Conservation (phyloP, 371 early-diverging fungal genomes). For the Rhizopus sp. region DNA sequence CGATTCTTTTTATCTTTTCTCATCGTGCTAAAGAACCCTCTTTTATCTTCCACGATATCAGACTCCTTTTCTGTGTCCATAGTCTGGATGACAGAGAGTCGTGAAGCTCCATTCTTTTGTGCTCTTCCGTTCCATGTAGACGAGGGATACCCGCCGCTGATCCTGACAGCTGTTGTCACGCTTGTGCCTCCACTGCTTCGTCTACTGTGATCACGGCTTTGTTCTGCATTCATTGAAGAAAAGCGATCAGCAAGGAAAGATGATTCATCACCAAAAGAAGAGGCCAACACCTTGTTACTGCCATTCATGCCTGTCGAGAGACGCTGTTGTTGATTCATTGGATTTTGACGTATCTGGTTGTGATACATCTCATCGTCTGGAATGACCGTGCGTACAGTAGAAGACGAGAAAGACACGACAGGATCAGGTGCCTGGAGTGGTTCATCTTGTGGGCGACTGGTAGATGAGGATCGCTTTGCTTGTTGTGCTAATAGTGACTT, state of each 20-base stretch:
- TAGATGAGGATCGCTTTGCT: conserved; percentile 11
- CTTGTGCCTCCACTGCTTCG: conserved; percentile 25
- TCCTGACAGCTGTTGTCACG: conserved; percentile 20
- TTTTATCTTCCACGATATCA: conserved; percentile 5
- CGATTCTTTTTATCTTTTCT: conserved; percentile 22
- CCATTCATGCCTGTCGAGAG: conserved; percentile 3
- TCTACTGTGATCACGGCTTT: conserved; percentile 18
- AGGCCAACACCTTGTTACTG: conserved; percentile 17
- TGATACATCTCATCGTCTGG: conserved; percentile 9
- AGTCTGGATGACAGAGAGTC: conserved; percentile 11
- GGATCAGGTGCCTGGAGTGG: conserved; percentile 19
- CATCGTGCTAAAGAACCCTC: conserved; percentile 27
- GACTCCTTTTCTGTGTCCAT: conserved; percentile 1
- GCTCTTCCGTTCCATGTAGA: conserved; percentile 24
- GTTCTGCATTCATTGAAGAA: conserved; percentile 7
- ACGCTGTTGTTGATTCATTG: conserved; percentile 2
- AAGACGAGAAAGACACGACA: conserved; percentile 28
- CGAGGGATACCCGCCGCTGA: conserved; percentile 14
- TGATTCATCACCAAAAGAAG: conserved; percentile 7
- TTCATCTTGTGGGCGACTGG: conserved; percentile 3
- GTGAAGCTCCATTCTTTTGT: not conserved
- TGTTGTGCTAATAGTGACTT: conserved; percentile 22
- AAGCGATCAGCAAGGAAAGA: conserved; percentile 5
- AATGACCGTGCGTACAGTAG: conserved; percentile 25
- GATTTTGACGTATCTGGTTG: conserved; percentile 12